Conservation (phyloP, 2,329 filamentous ascomycete species). For the Sporothrix pseudoabietina region DNA sequence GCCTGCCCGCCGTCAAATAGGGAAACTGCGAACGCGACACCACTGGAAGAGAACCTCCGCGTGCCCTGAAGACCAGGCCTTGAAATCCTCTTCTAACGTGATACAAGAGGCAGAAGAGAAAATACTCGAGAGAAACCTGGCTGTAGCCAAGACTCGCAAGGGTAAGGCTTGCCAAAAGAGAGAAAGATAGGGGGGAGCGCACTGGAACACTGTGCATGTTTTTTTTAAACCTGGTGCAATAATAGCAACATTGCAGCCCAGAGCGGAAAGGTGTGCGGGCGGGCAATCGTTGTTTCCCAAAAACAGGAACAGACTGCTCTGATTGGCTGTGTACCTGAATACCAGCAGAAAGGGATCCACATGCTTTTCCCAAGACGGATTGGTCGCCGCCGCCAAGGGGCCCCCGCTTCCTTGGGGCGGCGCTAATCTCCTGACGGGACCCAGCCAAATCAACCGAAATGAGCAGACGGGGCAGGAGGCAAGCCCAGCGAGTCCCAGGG, state of each 20-base stretch:
- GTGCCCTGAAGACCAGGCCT: background rate
- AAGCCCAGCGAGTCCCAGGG: background rate
- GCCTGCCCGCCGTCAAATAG: background rate
- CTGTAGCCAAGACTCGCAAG: background rate
- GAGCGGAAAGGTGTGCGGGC: slow-evolving; percentile 20
- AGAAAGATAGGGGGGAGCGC: background rate
- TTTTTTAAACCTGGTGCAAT: slow-evolving; percentile 8
- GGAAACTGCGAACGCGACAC: slow-evolving; percentile 21
- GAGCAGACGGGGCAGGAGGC: slow-evolving; percentile 28
- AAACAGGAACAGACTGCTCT: background rate
- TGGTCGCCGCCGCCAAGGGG: slow-evolving; percentile 25
- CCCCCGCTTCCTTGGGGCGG: slow-evolving; percentile 25
- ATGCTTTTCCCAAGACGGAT: slow-evolving; percentile 23
- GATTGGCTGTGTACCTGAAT: slow-evolving; percentile 28
- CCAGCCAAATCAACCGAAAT: slow-evolving; percentile 34
- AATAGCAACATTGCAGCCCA: slow-evolving; percentile 23
- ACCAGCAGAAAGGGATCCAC: background rate
- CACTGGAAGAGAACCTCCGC: background rate
- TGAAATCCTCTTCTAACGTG: background rate
- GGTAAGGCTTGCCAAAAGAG: background rate
- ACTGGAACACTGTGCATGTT: background rate
- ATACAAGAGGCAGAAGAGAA: too few relatives aligned
- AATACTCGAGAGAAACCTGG: background rate
- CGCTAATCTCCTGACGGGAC: slow-evolving; percentile 34
- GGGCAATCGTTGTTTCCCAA: slow-evolving; percentile 26